phyloP scores from a whole-genome alignment of 306 rosid species.

The Crotalaria pallida region DNA sequence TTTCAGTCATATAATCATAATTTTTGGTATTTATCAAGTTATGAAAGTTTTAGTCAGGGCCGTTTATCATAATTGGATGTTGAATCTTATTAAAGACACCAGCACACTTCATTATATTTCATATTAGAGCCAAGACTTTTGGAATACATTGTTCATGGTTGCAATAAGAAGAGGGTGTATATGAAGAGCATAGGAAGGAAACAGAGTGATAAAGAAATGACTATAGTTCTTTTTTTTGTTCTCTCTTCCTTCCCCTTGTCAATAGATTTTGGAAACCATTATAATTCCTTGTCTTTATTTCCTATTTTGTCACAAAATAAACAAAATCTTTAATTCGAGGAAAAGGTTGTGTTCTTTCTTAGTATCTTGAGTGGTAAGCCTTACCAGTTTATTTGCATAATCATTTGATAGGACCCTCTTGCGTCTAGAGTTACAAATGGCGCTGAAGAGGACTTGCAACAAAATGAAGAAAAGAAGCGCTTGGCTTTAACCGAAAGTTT shows the following conservation, averaged over 20 bases:
- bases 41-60: too few species aligned
- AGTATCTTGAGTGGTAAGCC: slow-evolving; percentile 10
- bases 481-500: slow-evolving; percentile 49
- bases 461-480: slow-evolving; percentile 45
- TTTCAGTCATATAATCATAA: background rate
- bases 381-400: slow-evolving; percentile 21
- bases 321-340: background rate
- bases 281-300: slow-evolving; percentile 1
- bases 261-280: background rate
- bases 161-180: background rate
- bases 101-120: too few species aligned
- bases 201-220: background rate
- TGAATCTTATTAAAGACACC: too few species aligned
- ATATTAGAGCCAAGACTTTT: too few species aligned
- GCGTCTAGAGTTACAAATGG: slow-evolving; percentile 33
- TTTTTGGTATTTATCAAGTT: background rate
- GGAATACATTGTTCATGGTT: too few species aligned
- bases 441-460: slow-evolving; percentile 40
- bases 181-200: background rate
- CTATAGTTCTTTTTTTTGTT: background rate
- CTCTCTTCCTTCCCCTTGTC: background rate
- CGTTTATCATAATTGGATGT: too few species aligned
- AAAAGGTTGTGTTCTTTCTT: slow-evolving; percentile 4
- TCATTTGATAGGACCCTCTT: slow-evolving; percentile 49
- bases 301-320: slow-evolving; percentile 1